Conservation (phyloP, 345 rosid genomes). For the Linum lewisii region DNA sequence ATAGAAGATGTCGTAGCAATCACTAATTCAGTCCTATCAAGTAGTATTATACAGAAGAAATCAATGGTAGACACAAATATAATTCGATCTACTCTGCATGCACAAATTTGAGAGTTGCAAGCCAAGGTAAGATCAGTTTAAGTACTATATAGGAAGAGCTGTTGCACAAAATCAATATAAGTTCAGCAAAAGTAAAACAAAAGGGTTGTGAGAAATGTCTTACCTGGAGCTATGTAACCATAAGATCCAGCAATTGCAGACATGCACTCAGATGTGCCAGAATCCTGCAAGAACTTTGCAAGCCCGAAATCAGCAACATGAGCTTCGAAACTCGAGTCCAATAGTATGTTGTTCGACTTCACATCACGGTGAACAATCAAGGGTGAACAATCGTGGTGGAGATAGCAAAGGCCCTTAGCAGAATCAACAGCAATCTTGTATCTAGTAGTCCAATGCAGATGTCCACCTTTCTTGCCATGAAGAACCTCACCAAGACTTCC, state of each 20-base stretch:
- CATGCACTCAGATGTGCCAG: conserved; percentile 8
- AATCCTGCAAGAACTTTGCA: conserved; percentile 5
- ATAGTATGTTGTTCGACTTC: not conserved
- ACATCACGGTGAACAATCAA: conserved; percentile 4
- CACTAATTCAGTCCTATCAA: no score
- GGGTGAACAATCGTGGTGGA: conserved; percentile 1
- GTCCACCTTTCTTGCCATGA: conserved; percentile 6
- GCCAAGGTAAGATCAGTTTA: no score
- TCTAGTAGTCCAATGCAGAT: conserved; percentile 1
- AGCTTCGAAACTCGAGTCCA: conserved; percentile 1
- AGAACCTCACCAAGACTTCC: conserved; percentile 2
- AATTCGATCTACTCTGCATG: no score
- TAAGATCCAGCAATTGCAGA: conserved; percentile 4
- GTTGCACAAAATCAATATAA: no score
- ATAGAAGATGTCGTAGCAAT: no score
- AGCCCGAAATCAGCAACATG: conserved; percentile 7
- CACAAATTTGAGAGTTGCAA: no score
- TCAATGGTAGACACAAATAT: no score
- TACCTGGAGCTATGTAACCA: conserved; percentile 5
- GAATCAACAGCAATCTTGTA: conserved; percentile 1
- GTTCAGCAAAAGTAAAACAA: not conserved
- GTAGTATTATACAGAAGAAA: no score
- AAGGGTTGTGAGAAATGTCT: not conserved
- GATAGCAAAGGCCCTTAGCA: conserved; percentile 5
- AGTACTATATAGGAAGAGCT: no score